A percentile compares a stretch with the other conserved stretches of the same genome.
These are phyloP conservation scores for Durio zibethinus DNA, from an alignment of 345 rosid genomes.

Conservation along the genomic window DNA sequence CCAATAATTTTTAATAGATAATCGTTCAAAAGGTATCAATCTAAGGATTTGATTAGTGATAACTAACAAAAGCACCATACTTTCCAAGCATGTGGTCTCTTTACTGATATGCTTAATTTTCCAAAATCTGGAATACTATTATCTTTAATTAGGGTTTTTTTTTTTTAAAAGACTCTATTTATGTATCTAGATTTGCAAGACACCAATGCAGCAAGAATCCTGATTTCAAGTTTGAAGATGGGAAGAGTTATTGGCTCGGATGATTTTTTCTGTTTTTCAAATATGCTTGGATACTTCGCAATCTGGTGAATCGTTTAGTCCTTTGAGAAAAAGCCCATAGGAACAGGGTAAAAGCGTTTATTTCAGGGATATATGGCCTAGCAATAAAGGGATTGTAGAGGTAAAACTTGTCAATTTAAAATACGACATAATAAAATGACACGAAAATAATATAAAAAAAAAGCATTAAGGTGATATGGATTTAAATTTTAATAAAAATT, in stretches of 20 bases:
- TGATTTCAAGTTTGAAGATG: background rate
- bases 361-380: conserved; percentile 79
- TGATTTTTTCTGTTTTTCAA: background rate
- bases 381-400: conserved; percentile 68
- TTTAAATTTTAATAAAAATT: no score
- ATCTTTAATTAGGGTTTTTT: background rate
- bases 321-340: conserved; percentile 74
- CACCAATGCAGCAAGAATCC: background rate
- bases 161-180: background rate
- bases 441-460: no score
- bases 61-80: background rate
- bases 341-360: conserved; percentile 54
- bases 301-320: background rate
- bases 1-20: background rate
- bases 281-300: background rate
- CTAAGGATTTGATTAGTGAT: background rate
- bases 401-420: no score
- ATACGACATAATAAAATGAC: no score
- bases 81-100: background rate
- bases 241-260: background rate
- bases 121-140: background rate
- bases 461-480: no score
- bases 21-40: background rate
- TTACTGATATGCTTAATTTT: background rate
- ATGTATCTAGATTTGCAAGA: background rate